Base-by-base conservation (phyloP, 345 rosid species). In the Lumnitzera littorea region DNA sequence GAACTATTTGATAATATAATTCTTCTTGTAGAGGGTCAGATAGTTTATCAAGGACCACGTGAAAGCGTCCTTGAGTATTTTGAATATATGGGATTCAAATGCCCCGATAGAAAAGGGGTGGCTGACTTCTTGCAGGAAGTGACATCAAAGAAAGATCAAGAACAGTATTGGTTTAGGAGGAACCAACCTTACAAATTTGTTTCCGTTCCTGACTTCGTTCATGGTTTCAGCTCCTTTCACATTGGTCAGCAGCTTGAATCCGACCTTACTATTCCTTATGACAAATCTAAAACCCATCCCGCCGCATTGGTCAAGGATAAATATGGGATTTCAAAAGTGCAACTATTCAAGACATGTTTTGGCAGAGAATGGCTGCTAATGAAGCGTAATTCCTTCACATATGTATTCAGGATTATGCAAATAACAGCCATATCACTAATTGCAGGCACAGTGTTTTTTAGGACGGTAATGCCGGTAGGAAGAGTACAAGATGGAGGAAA, bases 91-190 rank as follows among this genome's bases (percentile, higher is more conserved):
- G 55, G 55, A 15, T 52, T 52, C 20, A 77, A 74, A 27, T 87
- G 95, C 70, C 90, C 95, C 1, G 78, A 77, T 60, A 82, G 95
- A 48, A 87, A 87, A 58, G 91, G 86, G n/a, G 82, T 79, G 54
- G 95, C 91, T 11, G 95, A 87, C 63, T 87, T 87, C 74, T 69
- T 84, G 8, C 95, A 84, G 64, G 95, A 87, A 71, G 91, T 84
- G 11, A 87, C 91, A 41, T 88, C 96, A 16, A 76, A 66, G 65
- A 88, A 85, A 57, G 96, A 88, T 69, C 96, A 88, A 69, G 88
- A 82, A 47, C 96, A 84, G 65, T 88, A 85, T 17, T 88, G 91
- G 96, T 80, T 53, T 66, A 76, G 57, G 50, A 74, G 65, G 72
- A 63, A 80, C 12, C 80, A 79, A 59, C 78, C 82, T 61, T 85